Conservation (phyloP, 2,329 filamentous ascomycete species). For the Pseudocercospora fuligena region DNA sequence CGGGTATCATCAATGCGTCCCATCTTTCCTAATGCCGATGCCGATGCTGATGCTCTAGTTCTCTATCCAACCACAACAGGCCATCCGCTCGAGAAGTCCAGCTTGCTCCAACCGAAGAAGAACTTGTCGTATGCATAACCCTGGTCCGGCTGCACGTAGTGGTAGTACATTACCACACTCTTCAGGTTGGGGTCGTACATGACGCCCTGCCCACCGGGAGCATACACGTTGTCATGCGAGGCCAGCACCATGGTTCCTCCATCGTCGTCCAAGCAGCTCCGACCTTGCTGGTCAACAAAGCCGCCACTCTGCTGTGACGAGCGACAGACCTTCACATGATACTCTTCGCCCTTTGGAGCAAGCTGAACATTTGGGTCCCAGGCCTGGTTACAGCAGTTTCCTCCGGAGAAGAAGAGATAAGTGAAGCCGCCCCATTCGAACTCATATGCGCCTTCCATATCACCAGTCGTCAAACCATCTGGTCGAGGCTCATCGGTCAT, state of each 20-base stretch:
- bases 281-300: constrained; percentile 62
- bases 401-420: constrained; percentile 57
- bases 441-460: constrained; percentile 61
- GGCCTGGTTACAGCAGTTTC: constrained; percentile 44
- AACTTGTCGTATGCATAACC: constrained; percentile 31
- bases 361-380: constrained; percentile 34
- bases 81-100: constrained; percentile 32
- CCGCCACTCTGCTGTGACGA: constrained; percentile 55
- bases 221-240: constrained; percentile 66
- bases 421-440: constrained; percentile 62
- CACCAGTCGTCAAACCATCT: constrained; percentile 47
- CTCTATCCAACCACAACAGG: constrained; percentile 24
- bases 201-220: constrained; percentile 67
- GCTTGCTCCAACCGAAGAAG: constrained; percentile 34
- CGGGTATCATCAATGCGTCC: constrained; percentile 3
- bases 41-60: background rate
- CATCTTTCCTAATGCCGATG: background rate
- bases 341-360: constrained; percentile 58
- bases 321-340: constrained; percentile 67
- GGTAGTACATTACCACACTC: constrained; percentile 66
- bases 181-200: constrained; percentile 52
- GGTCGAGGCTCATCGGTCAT: constrained; percentile 55
- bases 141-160: constrained; percentile 50
- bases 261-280: constrained; percentile 55
- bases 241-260: constrained; percentile 66